Evolutionary conservation across 148 eudicot species (phyloP).

Genomic region (Rhododendron ovatum): DNA sequence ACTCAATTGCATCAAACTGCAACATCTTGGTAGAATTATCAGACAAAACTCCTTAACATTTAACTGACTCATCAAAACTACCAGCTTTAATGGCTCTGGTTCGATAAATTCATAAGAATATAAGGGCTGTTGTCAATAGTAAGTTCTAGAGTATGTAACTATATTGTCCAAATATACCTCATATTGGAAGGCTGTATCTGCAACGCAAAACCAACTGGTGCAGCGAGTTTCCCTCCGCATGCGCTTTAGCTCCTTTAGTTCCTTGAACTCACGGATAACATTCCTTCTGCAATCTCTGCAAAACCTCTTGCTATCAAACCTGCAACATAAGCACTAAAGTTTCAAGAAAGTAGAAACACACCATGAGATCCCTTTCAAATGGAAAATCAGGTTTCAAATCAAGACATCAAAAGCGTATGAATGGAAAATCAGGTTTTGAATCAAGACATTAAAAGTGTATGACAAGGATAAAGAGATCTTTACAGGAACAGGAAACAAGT

Average conservation of each 20-base stretch:
- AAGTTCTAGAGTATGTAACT: background rate
- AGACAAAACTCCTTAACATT: background rate
- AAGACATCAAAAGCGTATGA: background rate
- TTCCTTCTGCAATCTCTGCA: slow-evolving; percentile 97
- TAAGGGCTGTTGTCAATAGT: background rate
- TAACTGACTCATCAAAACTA: background rate
- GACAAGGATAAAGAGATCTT: background rate
- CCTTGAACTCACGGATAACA: slow-evolving; percentile 94
- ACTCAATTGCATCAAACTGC: slow-evolving; percentile 1
- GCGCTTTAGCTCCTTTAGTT: slow-evolving; percentile 90
- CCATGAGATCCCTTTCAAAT: background rate
- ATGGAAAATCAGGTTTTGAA: background rate
- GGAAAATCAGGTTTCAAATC: background rate
- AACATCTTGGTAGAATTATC: background rate
- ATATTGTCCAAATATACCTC: slow-evolving; percentile 47
- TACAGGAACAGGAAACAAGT: background rate
- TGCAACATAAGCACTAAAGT: slow-evolving; percentile 30
- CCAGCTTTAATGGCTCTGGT: background rate
- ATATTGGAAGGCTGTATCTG: slow-evolving; percentile 85
- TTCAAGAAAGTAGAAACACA: slow-evolving; percentile 6
- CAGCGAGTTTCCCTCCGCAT: slow-evolving; percentile 75
- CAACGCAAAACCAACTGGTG: slow-evolving; percentile 94
- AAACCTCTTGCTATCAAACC: slow-evolving; percentile 96
- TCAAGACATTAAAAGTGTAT: background rate
- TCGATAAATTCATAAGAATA: background rate